Conservation (phyloP, 371 early-diverging fungal genomes). For the Syncephalastrum sp. region DNA sequence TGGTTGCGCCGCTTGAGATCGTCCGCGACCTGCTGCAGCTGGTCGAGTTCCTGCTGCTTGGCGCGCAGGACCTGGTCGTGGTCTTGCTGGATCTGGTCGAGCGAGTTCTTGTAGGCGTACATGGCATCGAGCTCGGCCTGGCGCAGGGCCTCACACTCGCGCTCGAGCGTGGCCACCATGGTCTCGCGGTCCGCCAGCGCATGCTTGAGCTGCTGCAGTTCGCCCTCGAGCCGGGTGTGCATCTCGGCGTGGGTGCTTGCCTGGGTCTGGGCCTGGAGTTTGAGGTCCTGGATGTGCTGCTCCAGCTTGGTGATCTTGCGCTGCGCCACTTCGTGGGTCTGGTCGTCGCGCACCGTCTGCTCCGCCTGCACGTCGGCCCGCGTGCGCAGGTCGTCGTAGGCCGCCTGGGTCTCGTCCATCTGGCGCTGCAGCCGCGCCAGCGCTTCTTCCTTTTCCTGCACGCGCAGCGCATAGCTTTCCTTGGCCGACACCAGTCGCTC, state of each 20-base stretch:
- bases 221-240: constrained; percentile 6
- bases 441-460: constrained; percentile 36
- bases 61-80: constrained; percentile 6
- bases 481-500: constrained; percentile 35
- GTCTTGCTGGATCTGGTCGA: constrained; percentile 19
- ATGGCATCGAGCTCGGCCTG: constrained; percentile 32
- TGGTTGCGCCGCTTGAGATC: constrained; percentile 29
- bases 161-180: constrained; percentile 28
- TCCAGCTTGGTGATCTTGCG: constrained; percentile 25
- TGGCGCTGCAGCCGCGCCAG: constrained; percentile 22
- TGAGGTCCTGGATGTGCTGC: constrained; percentile 13
- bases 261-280: constrained; percentile 4
- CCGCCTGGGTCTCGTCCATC: constrained; percentile 12
- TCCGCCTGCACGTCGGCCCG: constrained; percentile 13
- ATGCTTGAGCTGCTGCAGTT: constrained; percentile 14
- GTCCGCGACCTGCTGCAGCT: constrained; percentile 16
- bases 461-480: constrained; percentile 38
- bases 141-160: constrained; percentile 41
- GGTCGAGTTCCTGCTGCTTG: constrained; percentile 12
- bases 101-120: constrained; percentile 29
- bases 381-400: constrained; percentile 8
- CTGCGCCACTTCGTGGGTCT: constrained; percentile 10
- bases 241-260: constrained; percentile 11
- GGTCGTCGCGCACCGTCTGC: constrained; percentile 15
- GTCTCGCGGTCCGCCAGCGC: constrained; percentile 25